phyloP scores from a whole-genome alignment of 192 early-diverging fungal species.

The Geranomyces variabilis region DNA sequence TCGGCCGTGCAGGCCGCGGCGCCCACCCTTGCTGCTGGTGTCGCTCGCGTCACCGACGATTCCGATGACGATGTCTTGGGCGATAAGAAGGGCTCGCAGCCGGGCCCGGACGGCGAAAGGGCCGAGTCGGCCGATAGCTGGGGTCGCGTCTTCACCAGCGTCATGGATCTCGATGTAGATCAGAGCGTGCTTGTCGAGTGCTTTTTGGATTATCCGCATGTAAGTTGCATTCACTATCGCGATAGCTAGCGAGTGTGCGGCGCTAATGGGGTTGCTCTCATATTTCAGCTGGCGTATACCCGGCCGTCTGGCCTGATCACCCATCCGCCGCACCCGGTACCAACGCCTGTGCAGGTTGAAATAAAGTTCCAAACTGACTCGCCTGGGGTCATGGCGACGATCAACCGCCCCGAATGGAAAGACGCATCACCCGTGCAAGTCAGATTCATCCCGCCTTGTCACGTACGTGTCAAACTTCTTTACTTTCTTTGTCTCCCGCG shows the following conservation, averaged over 20 bases:
- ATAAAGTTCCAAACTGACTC: constrained; percentile 22
- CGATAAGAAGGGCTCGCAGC: background rate
- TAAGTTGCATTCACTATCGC: constrained; percentile 9
- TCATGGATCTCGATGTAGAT: constrained; percentile 33
- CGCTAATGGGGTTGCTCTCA: background rate
- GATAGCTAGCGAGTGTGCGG: background rate
- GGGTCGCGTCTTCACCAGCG: constrained; percentile 31
- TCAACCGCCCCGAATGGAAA: constrained; percentile 19
- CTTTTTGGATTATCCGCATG: constrained; percentile 35
- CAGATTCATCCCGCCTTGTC: constrained; percentile 35
- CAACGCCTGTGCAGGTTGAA: constrained; percentile 28
- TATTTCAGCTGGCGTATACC: constrained; percentile 19
- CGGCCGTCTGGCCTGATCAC: constrained; percentile 14
- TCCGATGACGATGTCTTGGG: constrained; percentile 7
- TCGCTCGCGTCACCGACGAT: constrained; percentile 23
- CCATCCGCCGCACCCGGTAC: constrained; percentile 16
- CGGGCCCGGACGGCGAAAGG: background rate
- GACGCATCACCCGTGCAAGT: constrained; percentile 20
- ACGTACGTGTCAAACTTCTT: constrained; percentile 13
- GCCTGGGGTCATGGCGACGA: constrained; percentile 15
- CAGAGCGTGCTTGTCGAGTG: constrained; percentile 30
- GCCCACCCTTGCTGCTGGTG: background rate
- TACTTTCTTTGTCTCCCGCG: background rate
- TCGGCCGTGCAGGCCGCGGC: background rate
- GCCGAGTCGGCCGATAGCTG: background rate